Evolutionary conservation across 2,329 filamentous ascomycete genomes (phyloP).

Genomic region (Aureobasidium sp.): DNA sequence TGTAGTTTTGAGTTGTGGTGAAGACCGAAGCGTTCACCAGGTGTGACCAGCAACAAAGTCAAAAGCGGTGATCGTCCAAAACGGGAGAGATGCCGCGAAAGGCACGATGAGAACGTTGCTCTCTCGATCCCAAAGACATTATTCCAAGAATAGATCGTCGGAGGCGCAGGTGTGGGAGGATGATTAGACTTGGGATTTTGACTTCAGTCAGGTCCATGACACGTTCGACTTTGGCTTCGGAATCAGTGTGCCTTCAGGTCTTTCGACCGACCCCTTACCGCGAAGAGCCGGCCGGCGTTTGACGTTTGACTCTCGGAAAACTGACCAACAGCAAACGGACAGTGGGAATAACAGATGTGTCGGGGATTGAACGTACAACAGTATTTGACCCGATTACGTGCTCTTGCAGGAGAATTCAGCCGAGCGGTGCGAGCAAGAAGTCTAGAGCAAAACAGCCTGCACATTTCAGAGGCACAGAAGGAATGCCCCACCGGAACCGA

Average conservation of each 20-base stretch:
- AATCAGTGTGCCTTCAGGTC: not conserved
- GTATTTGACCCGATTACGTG: not conserved
- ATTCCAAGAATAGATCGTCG: not conserved
- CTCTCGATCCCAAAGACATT: not conserved
- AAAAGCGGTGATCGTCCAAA: not conserved
- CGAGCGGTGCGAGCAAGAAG: not conserved
- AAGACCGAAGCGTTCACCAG: not conserved
- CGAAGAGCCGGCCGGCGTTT: not conserved
- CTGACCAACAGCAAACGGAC: not conserved
- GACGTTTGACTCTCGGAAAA: not conserved
- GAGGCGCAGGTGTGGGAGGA: not conserved
- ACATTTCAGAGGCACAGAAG: not conserved
- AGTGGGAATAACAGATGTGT: not conserved
- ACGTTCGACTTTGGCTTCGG: not conserved
- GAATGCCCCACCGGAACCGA: not conserved
- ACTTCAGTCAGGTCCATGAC: conserved; percentile 4
- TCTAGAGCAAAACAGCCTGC: not conserved
- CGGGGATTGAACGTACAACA: not conserved
- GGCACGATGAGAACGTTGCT: not conserved
- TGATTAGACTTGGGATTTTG: not conserved
- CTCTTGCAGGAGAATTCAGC: not conserved
- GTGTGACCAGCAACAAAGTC: not conserved
- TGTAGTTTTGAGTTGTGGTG: not conserved
- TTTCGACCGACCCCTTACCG: not conserved
- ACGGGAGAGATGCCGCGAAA: not conserved